Evolutionary conservation across 2,329 filamentous ascomycete genomes (phyloP).

Genomic region (Botrytis fragariae): DNA sequence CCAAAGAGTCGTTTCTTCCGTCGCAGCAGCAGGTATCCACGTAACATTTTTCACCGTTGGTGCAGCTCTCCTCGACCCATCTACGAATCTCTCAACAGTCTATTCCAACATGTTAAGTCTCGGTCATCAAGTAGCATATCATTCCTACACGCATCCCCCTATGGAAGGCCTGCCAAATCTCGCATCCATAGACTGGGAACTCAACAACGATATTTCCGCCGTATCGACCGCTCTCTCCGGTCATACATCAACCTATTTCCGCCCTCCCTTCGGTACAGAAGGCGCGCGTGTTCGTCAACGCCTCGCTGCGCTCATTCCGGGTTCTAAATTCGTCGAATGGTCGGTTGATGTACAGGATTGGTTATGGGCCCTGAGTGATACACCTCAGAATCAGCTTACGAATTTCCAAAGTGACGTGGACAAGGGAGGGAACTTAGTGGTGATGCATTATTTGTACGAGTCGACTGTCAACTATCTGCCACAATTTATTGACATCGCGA

Average conservation of each 20-base stretch:
- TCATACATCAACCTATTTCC: constrained; percentile 56
- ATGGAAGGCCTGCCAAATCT: constrained; percentile 56
- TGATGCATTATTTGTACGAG: constrained; percentile 67
- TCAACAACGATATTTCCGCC: constrained; percentile 54
- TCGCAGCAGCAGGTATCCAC: constrained; percentile 59
- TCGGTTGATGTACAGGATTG: constrained; percentile 70
- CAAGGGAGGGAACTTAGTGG: constrained; percentile 61
- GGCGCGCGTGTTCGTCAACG: constrained; percentile 65
- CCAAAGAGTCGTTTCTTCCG: constrained; percentile 58
- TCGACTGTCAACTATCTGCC: constrained; percentile 62
- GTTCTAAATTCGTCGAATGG: constrained; percentile 64
- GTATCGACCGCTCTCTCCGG: constrained; percentile 41
- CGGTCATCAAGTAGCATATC: constrained; percentile 67
- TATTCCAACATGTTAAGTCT: constrained; percentile 61
- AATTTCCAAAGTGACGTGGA: constrained; percentile 62
- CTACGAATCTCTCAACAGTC: constrained; percentile 60
- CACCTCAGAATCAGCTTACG: constrained; percentile 64
- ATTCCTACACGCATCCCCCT: constrained; percentile 68
- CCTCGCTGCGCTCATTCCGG: constrained; percentile 50
- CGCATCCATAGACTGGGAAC: constrained; percentile 59
- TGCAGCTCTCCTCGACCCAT: constrained; percentile 55
- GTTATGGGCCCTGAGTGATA: constrained; percentile 60
- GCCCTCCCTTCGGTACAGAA: constrained; percentile 66
- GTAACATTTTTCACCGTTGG: constrained; percentile 73
- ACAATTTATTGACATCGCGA: constrained; percentile 64